Base-by-base conservation (phyloP, 2,329 filamentous ascomycete species). In the Paecilomyces niveus region DNA sequence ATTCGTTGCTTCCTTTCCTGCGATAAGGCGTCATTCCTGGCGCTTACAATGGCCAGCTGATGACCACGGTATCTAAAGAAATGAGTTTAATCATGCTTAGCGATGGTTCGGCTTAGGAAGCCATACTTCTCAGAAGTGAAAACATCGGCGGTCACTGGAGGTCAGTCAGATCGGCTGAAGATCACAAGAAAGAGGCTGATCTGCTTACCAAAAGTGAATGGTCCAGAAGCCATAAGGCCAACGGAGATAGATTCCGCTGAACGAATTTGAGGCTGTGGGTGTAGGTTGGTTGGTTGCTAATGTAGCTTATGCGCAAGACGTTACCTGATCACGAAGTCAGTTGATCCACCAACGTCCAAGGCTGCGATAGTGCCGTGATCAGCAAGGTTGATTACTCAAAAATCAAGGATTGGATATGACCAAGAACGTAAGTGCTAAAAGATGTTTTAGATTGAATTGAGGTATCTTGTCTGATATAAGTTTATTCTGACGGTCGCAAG, bases 31-130 rank as follows among this genome's bases (percentile, higher is more conserved):
- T 71, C 64, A 8, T 71, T 70, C 18, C 67, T 82, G 60, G 87
- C 74, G 54, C 78, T 75, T 60, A 87, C 80, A 24, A 88, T 76
- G 33, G 84, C 84, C 39, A 88, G 79, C 2, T 83, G 84, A 67
- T 87, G 87, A 63, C 85, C 85, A 53, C 55, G 58, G 59, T 64
- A 65, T 59, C 63, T 64, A 54, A 15, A n/a, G 11, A 54, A 10
- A 33, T 35, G 21, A 26, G 21, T 49, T 24, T 22, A 54, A 26
- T 33, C 49, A 54, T 22, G 15, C 31, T 39, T 24, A 45, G 53
- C 53, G 21, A 24, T n/a, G 11, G 10, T 51, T 22, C 11, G 22
- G 7, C 33, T 15, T 5, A 31, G 33, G 13, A 22, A 57, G 24
- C 13, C 15, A 26, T 52, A 52, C 50, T 52, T 52, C 50, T 52